Percentiles rank a stretch among this genome's conserved stretches.
These are phyloP conservation scores for Cucurbita maxima DNA, from an alignment of 306 rosid species.

Conservation along the genomic window DNA sequence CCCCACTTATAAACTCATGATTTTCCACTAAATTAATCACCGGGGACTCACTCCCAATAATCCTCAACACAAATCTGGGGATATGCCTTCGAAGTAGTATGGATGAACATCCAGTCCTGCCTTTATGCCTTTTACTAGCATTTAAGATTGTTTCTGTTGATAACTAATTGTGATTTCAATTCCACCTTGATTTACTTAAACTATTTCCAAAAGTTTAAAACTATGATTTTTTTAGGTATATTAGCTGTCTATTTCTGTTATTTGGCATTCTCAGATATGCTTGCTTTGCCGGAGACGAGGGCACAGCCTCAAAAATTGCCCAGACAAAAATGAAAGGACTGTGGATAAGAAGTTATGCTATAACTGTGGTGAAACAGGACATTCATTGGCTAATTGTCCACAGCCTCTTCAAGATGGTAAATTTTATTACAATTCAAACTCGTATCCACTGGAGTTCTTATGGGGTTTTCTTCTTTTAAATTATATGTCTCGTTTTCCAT, in stretches of 20 bases:
- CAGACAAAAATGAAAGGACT: constrained; percentile 26
- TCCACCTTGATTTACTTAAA: too few species aligned
- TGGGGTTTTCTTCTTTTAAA: not conserved
- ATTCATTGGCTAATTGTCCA: constrained; percentile 50
- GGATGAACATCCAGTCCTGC: not conserved
- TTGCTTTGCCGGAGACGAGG: constrained; percentile 76
- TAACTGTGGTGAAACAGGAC: constrained; percentile 80
- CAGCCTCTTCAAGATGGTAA: constrained; percentile 60
- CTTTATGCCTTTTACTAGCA: not conserved
- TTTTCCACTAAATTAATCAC: too few species aligned
- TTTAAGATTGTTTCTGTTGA: not conserved
- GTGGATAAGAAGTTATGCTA: constrained; percentile 45
- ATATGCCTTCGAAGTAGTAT: not conserved
- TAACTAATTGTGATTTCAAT: too few species aligned
- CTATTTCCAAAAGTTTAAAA: too few species aligned
- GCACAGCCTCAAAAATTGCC: constrained; percentile 76
- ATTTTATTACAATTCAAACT: not conserved
- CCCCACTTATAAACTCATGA: too few species aligned
- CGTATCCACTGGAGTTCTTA: not conserved
- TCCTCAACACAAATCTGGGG: not conserved
- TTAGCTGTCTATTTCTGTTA: not conserved
- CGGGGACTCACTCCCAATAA: too few species aligned
- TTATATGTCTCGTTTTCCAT: constrained; percentile 6
- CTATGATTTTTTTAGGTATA: too few species aligned
- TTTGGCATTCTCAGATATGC: constrained; percentile 46